Conservation (phyloP, 352 stramenopile genomes). For the Phytophthora nicotianae region DNA sequence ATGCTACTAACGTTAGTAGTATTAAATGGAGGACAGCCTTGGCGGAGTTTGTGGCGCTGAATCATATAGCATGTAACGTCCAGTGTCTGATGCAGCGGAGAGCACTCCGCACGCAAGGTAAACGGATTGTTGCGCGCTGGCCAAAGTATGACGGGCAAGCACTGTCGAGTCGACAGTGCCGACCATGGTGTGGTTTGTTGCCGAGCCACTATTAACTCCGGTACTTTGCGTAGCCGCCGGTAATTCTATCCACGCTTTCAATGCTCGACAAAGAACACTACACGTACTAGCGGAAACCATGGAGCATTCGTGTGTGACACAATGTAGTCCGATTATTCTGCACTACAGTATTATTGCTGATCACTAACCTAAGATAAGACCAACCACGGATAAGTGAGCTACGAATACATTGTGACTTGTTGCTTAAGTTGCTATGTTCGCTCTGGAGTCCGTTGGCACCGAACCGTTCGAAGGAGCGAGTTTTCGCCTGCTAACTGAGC, state of each 20-base stretch:
- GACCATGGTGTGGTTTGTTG: neutral
- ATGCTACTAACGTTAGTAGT: neutral
- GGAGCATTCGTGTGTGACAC: no score
- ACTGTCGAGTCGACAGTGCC: neutral
- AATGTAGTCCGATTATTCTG: no score
- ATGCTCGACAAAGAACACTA: neutral
- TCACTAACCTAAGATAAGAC: neutral
- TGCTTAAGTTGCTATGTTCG: neutral
- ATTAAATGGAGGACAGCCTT: neutral
- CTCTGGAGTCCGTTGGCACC: neutral
- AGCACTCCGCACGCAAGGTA: neutral
- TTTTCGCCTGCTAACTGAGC: slow-evolving; percentile 52
- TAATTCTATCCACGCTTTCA: slow-evolving; percentile 8
- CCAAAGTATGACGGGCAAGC: neutral
- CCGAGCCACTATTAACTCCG: no score
- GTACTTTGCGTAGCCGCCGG: neutral
- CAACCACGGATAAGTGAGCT: neutral
- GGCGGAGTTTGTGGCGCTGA: neutral
- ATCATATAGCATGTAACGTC: neutral
- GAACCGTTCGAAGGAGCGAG: neutral
- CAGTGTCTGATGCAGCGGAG: neutral
- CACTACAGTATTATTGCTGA: no score
- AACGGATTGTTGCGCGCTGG: neutral
- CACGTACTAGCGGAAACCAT: neutral
- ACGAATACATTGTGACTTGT: slow-evolving; percentile 1